Conservation (phyloP, 1,284 basidiomycete species). For the Amylostereum chailletii region DNA sequence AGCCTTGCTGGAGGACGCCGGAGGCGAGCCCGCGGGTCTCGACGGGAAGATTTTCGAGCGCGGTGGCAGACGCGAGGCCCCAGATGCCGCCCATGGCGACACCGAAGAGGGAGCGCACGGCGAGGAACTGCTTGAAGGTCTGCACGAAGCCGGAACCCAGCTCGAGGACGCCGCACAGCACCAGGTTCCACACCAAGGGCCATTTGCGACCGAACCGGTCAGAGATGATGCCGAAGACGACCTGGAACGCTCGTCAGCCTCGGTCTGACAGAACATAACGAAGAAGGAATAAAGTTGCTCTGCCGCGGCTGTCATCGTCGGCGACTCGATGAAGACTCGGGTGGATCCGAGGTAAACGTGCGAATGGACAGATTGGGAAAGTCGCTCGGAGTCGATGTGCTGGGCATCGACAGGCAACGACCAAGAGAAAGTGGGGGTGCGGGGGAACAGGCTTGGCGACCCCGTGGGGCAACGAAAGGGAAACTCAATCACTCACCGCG, state of each 20-base stretch:
- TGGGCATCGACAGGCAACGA: background rate
- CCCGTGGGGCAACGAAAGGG: background rate
- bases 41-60: slow-evolving; percentile 86
- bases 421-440: no score
- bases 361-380: no score
- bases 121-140: slow-evolving; percentile 63
- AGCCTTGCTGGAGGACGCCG: slow-evolving; percentile 74
- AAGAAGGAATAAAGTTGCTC: background rate
- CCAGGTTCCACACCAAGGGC: slow-evolving; percentile 76
- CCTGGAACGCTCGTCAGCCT: slow-evolving; percentile 18
- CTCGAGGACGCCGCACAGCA: slow-evolving; percentile 68
- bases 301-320: no score
- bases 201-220: slow-evolving; percentile 91
- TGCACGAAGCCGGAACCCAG: slow-evolving; percentile 73
- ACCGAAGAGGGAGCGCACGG: slow-evolving; percentile 71
- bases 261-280: background rate
- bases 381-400: background rate
- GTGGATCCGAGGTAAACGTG: no score
- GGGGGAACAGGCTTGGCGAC: no score
- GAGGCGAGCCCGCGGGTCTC: slow-evolving; percentile 80
- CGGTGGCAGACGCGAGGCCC: slow-evolving; percentile 70
- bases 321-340: no score
- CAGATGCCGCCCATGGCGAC: slow-evolving; percentile 85
- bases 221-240: slow-evolving; percentile 74
- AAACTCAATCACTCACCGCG: slow-evolving; percentile 39